Evolutionary conservation across 768 basidiomycete species (phyloP).

Genomic region (Pleurotus tuoliensis): DNA sequence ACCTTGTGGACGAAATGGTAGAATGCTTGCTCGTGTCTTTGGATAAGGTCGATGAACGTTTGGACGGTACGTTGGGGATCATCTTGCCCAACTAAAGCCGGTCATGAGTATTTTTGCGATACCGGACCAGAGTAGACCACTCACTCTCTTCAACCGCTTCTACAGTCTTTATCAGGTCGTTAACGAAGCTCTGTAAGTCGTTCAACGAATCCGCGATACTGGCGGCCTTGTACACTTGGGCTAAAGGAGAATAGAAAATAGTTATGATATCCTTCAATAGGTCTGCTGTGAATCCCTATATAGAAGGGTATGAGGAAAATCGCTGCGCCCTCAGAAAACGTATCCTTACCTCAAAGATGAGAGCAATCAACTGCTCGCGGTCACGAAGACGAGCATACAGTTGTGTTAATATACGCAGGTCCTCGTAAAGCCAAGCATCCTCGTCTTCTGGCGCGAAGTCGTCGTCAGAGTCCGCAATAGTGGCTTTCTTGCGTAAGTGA

Average conservation of each 20-base stretch:
- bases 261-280: constrained; percentile 97
- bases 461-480: constrained; percentile 79
- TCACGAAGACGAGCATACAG: constrained; percentile 80
- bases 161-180: constrained; percentile 92
- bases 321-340: neutral
- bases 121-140: constrained; percentile 22
- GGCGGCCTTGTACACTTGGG: constrained; percentile 95
- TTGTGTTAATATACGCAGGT: constrained; percentile 75
- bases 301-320: neutral
- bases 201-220: constrained; percentile 92
- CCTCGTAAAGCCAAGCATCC: constrained; percentile 95
- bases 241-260: constrained; percentile 95
- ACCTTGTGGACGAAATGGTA: constrained; percentile 98
- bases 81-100: constrained; percentile 63
- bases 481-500: constrained; percentile 62
- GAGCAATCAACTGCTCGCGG: constrained; percentile 85
- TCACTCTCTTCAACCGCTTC: constrained; percentile 86
- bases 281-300: constrained; percentile 89
- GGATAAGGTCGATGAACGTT: constrained; percentile 88
- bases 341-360: constrained; percentile 86
- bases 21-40: constrained; percentile 92
- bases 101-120: no score
- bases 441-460: constrained; percentile 93
- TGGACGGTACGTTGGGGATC: constrained; percentile 87
- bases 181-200: constrained; percentile 92